Base-by-base conservation (phyloP, 129 eudicot genomes). In the Centrapalus pauciflorus region DNA sequence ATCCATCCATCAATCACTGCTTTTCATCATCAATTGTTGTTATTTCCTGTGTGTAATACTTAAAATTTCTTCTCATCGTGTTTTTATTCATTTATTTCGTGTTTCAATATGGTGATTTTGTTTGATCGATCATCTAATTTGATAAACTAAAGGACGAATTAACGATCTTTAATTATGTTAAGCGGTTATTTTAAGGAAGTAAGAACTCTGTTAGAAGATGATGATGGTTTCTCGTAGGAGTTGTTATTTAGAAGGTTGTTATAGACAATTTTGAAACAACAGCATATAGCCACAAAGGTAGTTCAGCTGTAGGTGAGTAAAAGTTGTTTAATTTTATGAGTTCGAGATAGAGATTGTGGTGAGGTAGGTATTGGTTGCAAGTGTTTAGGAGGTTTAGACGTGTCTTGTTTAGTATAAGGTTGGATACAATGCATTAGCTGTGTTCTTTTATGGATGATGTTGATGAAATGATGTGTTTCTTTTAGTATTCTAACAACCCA, bases 41-140 rank as follows among this genome's bases (percentile, higher is more conserved):
- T 9, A 12, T 50, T 26, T 16, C 2, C 3, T 9, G n/a, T 35
- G 54, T 33, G 10, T 54, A 41, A 12, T 26, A 25, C 73, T 55
- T 25, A 0, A 12, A 0, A 12, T 8, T 68, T 51, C 51, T 51
- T 5, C 23, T n/a, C n/a, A n/a, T n/a, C n/a, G n/a, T 3, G 49
- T 24, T 50, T 50, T 7, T 1, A 8, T 25, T 26, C 10, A 14
- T 54, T n/a, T n/a, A 10, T 19, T 16, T 40, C 19, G 3, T 19
- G 2, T 1, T 30, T 16, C 5, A 49, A 20, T 12, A 30, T 26
- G 37, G 24, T 49, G 5, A 60, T 35, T 17, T 4, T 38, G 5
- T 51, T 5, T 55, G 64, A 63, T 63, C 55, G 77, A n/a, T 17
- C 35, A 5, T 72, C 70, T 48, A 24, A 72, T 61, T 51, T 40